Percentiles rank a stretch among this genome's conserved stretches.
phyloP scores from a whole-genome alignment of 148 eudicot species.

The Cornus kousa region DNA sequence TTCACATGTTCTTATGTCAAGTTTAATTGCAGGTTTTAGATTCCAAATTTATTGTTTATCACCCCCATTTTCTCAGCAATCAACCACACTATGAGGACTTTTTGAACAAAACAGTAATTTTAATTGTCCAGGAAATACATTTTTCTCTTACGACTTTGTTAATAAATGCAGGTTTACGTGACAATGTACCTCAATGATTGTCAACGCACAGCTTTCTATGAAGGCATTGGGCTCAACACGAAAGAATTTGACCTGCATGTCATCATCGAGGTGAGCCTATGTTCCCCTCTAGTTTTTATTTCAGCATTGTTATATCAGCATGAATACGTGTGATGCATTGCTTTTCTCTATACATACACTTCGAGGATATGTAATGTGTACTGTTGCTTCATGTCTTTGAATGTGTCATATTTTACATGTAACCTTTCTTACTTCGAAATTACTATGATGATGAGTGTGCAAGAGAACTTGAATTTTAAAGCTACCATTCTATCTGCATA shows the following conservation, averaged over 20 bases:
- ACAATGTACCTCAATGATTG: constrained; percentile 98
- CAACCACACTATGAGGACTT: background rate
- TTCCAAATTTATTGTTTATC: background rate
- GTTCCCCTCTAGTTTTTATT: background rate
- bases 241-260: constrained; percentile 99
- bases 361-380: background rate
- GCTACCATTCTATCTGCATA: no score
- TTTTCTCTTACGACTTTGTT: background rate
- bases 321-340: background rate
- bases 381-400: no score
- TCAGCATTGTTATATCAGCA: background rate
- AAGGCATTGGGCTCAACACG: constrained; percentile 91
- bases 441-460: background rate
- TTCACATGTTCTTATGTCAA: no score
- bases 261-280: constrained; percentile 78
- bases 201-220: constrained; percentile 92
- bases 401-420: no score
- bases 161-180: constrained; percentile 72
- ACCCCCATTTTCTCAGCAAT: background rate
- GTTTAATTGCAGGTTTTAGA: no score
- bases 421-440: no score
- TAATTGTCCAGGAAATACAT: background rate
- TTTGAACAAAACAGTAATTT: background rate
- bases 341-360: background rate
- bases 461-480: no score